Evolutionary conservation across 352 stramenopile species (phyloP), one percentile per base, ranked within the genome.

Genomic region (Pythium phragmiticola): DNA sequence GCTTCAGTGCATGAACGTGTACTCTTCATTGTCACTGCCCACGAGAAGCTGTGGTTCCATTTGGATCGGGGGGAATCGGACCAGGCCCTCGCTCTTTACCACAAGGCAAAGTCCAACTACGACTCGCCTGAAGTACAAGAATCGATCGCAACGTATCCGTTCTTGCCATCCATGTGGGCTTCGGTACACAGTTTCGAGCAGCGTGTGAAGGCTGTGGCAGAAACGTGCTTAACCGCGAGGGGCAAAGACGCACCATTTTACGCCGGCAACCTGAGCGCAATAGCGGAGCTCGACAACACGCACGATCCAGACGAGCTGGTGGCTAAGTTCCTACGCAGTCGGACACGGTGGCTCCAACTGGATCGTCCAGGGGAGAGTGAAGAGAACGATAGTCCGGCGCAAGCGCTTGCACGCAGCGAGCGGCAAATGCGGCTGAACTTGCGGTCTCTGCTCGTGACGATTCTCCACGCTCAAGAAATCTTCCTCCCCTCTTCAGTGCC

Each of bases 101-200:
- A 80, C 42, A 37, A 57, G 43, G 82, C 79, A 0, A 74, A 75
- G 9, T 36, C 33, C 8, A 61, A 82, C 6, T 74, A 80, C 54
- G 51, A 61, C 11, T 60, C 69, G 8, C 52, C 60, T 0, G 60
- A 73, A 0, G 49, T 68, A 0, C 73, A 68, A 13, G 23, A 34
- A 5, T 48, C 61, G 8, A 60, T 76, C 3, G 23, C 43, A 1
- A 68, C 65, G 7, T 92, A 86, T 34, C 80, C 83, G 4, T 94
- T 94, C 48, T 53, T 92, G n/a, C 66, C 69, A 17, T 65, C 83
- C 0, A 73, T 87, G 39, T 92, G 85, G 83, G 65, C 83, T 28
- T 89, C 76, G 12, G 77, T 92, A 26, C 63, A 88, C 54, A 77
- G 77, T 49, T 94, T 94, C 59, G 68, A 73, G 13, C 60, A 94